Conservation (phyloP, 495 filamentous ascomycete genomes). For the Aspergillus nanangensis region DNA sequence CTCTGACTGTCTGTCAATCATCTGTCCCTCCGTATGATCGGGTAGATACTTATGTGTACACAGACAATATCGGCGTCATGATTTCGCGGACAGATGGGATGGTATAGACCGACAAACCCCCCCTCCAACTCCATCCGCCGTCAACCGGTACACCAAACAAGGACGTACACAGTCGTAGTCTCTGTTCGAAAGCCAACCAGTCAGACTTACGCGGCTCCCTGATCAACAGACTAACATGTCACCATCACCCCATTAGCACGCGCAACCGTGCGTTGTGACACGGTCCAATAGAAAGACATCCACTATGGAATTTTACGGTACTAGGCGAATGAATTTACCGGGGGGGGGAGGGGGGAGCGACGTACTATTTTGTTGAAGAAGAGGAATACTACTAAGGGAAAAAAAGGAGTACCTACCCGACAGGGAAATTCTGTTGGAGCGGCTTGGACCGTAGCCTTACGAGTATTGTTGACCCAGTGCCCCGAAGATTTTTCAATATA, state of each 20-base stretch:
- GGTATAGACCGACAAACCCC: too few species aligned
- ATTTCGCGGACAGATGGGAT: too few species aligned
- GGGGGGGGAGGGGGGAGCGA: not conserved
- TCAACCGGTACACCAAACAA: slow-evolving; percentile 1
- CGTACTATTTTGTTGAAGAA: not conserved
- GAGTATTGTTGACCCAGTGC: not conserved
- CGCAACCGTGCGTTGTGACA: slow-evolving; percentile 10
- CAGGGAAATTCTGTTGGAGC: slow-evolving; percentile 5
- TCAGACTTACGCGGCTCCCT: slow-evolving; percentile 24
- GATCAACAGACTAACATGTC: slow-evolving; percentile 17
- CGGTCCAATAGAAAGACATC: not conserved
- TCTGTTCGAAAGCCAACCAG: slow-evolving; percentile 11
- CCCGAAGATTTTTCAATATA: not conserved
- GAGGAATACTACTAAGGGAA: not conserved
- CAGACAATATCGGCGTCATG: too few species aligned
- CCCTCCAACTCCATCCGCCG: too few species aligned
- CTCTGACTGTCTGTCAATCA: not conserved
- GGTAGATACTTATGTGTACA: too few species aligned
- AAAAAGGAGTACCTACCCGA: not conserved
- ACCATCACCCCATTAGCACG: slow-evolving; percentile 9
- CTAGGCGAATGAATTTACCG: not conserved
- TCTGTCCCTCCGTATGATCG: not conserved
- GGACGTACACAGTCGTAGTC: too few species aligned
- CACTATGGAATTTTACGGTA: not conserved
- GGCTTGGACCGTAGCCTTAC: slow-evolving; percentile 13